Percentiles rank a stretch among this genome's conserved stretches.
phyloP scores from a whole-genome alignment of 768 basidiomycete genomes.

The Chalciporus pseudorubinellus region DNA sequence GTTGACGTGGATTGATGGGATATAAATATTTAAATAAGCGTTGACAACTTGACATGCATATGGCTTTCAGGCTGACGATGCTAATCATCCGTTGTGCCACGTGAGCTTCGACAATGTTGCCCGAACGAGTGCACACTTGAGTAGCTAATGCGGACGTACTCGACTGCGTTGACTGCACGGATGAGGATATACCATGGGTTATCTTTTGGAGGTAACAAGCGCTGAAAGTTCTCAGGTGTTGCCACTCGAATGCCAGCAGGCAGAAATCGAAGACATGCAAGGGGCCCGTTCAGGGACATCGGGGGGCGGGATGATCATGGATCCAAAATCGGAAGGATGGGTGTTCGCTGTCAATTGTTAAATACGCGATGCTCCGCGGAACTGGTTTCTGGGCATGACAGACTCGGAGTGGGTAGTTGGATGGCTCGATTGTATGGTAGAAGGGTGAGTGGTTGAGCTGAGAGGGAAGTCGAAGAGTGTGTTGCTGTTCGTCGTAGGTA shows the following conservation, averaged over 20 bases:
- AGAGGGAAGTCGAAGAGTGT: conserved; percentile 9
- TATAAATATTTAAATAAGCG: too few species aligned
- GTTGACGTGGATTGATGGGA: too few species aligned
- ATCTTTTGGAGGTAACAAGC: neutral
- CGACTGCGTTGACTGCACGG: neutral
- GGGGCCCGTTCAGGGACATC: conserved; percentile 26
- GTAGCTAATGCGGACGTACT: too few species aligned
- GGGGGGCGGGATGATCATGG: conserved; percentile 13
- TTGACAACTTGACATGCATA: too few species aligned
- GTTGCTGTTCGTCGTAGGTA: neutral
- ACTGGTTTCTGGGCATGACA: neutral
- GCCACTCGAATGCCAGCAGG: conserved; percentile 5
- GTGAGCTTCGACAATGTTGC: too few species aligned
- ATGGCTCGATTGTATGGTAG: neutral
- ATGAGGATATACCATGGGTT: neutral
- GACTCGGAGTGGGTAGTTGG: too few species aligned
- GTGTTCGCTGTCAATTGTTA: conserved; percentile 10
- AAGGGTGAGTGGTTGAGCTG: neutral
- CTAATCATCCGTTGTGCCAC: too few species aligned
- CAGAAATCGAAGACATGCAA: conserved; percentile 8
- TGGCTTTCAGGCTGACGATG: too few species aligned
- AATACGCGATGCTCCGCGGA: conserved; percentile 23
- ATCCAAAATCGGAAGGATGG: conserved; percentile 10
- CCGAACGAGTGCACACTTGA: too few species aligned
- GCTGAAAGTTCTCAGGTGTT: conserved; percentile 4